phyloP scores from a whole-genome alignment of 768 basidiomycete genomes.

The Russula foetens region DNA sequence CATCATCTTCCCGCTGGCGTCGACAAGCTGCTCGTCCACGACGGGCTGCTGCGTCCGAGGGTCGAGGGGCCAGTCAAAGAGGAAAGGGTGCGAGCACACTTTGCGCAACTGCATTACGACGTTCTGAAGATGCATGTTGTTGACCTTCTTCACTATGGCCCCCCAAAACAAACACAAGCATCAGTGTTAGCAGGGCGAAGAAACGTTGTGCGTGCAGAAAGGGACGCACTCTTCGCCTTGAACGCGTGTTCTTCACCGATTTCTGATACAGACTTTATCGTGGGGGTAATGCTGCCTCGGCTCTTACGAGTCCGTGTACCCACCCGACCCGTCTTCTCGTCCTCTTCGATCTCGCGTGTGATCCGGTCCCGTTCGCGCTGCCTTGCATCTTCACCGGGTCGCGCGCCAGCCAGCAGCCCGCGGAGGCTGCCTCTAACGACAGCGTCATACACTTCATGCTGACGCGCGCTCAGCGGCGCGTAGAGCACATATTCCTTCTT shows the following conservation, averaged over 20 bases:
- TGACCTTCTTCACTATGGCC: constrained; percentile 65
- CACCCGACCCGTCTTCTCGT: constrained; percentile 38
- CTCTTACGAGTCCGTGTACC: constrained; percentile 5
- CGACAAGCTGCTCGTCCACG: constrained; percentile 72
- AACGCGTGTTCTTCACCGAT: constrained; percentile 50
- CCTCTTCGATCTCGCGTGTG: constrained; percentile 39
- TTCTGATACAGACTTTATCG: constrained; percentile 40
- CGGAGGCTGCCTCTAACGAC: constrained; percentile 68
- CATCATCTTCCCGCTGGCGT: constrained; percentile 96
- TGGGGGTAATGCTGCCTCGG: neutral
- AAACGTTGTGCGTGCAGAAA: neutral
- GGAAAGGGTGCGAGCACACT: constrained; percentile 88
- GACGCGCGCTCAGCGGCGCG: constrained; percentile 75
- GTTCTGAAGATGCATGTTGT: constrained; percentile 92
- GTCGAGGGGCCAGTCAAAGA: constrained; percentile 80
- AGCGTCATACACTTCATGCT: constrained; percentile 79
- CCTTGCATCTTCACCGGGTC: constrained; percentile 22
- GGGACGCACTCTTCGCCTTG: constrained; percentile 29
- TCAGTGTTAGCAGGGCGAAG: neutral
- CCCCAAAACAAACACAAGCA: neutral
- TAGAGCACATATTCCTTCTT: constrained; percentile 95
- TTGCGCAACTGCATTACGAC: constrained; percentile 93
- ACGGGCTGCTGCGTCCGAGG: constrained; percentile 50
- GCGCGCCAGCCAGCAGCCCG: constrained; percentile 36
- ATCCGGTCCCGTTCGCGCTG: constrained; percentile 27